A percentile compares a stretch with the other conserved stretches of the same genome.
Conservation (phyloP, 331 rosid species). For the Malus hybrid region DNA sequence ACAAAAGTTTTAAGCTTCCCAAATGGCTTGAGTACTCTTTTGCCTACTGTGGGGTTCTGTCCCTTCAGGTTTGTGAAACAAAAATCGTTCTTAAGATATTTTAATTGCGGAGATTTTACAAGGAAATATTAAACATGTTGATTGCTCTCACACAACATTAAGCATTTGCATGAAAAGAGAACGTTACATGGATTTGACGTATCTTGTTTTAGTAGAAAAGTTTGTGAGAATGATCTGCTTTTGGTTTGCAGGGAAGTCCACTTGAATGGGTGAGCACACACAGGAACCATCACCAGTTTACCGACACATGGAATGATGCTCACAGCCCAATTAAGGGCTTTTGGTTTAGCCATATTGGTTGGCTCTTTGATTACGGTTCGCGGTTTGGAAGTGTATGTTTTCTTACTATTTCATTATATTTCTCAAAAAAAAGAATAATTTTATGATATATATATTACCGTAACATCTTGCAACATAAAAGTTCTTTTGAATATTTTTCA, state of each 20-base stretch:
- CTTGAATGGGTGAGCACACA: slow-evolving; percentile 23
- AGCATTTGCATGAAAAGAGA: too few relatives aligned
- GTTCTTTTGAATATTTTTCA: too few relatives aligned
- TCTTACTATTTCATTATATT: background rate
- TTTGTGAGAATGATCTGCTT: background rate
- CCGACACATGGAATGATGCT: background rate
- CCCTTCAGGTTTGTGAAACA: background rate
- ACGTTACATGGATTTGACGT: too few relatives aligned
- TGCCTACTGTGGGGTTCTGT: slow-evolving; percentile 2
- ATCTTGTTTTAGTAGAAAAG: too few relatives aligned
- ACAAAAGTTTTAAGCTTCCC: slow-evolving; percentile 14
- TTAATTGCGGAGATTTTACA: too few relatives aligned
- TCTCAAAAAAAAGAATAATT: too few relatives aligned
- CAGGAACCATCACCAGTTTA: slow-evolving; percentile 14
- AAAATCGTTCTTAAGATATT: background rate
- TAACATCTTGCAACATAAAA: too few relatives aligned
- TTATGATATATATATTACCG: too few relatives aligned
- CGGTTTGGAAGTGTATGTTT: background rate
- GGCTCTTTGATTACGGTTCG: slow-evolving; percentile 4
- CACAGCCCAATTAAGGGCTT: slow-evolving; percentile 15
- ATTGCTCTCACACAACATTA: background rate
- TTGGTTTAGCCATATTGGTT: slow-evolving; percentile 15
- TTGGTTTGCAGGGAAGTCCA: slow-evolving; percentile 8
- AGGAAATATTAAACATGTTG: background rate
- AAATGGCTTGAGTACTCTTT: slow-evolving; percentile 15